A percentile compares a stretch with the other conserved stretches of the same genome.
These are phyloP conservation scores for Colletotrichum acutatum DNA, from an alignment of 2,329 filamentous ascomycete species.

Conservation along the genomic window DNA sequence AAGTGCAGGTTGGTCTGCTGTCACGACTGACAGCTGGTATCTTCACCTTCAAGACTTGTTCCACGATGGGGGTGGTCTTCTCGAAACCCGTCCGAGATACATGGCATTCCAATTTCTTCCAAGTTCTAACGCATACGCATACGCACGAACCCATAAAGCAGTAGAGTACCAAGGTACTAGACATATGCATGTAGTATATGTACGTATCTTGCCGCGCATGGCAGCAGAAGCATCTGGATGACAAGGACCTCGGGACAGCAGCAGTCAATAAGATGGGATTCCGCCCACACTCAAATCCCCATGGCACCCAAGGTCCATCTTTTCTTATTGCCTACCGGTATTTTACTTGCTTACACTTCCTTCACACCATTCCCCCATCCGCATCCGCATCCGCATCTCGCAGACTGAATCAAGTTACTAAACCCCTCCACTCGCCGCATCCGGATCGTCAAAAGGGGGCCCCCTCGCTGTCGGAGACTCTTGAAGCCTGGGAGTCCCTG, in stretches of 20 bases:
- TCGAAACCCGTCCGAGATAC: neutral
- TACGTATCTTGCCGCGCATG: neutral
- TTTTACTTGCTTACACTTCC: neutral
- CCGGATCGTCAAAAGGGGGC: slow-evolving; percentile 6
- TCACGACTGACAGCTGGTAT: neutral
- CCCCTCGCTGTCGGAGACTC: neutral
- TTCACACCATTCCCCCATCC: neutral
- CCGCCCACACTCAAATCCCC: slow-evolving; percentile 5
- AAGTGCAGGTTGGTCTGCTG: neutral
- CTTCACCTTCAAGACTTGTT: neutral
- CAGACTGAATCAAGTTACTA: neutral
- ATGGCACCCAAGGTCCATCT: neutral
- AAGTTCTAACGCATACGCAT: neutral
- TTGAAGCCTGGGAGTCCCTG: neutral
- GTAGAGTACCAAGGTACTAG: too few relatives aligned
- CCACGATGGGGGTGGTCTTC: neutral
- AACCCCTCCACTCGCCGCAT: slow-evolving; percentile 10
- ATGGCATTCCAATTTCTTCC: neutral
- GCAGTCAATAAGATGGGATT: neutral
- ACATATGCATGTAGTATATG: neutral
- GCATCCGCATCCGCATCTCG: neutral
- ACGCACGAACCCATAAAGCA: neutral
- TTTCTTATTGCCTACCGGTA: neutral
- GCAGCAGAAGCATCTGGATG: neutral
- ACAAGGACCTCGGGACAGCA: neutral